Percentiles rank a stretch among this genome's conserved stretches.
These are phyloP conservation scores for Kwoniella newhampshirensis DNA, from an alignment of 768 basidiomycete genomes.

Conservation along the genomic window DNA sequence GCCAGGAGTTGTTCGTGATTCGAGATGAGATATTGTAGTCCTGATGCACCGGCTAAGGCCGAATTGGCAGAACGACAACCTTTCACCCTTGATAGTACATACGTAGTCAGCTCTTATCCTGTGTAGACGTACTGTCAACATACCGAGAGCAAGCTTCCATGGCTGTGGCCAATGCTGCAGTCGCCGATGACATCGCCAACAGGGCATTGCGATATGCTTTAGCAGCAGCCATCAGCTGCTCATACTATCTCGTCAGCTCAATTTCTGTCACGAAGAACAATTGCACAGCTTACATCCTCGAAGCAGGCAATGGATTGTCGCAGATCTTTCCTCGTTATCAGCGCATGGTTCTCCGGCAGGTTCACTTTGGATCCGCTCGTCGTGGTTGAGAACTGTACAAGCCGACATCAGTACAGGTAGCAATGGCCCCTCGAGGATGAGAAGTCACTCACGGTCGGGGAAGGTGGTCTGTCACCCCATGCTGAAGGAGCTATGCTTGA, in stretches of 20 bases:
- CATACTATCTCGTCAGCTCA: slow-evolving; percentile 8
- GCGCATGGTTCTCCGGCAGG: slow-evolving; percentile 36
- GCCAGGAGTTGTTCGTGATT: slow-evolving; percentile 91
- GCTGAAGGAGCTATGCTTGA: slow-evolving; percentile 26
- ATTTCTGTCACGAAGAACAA: neutral
- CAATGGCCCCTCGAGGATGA: no score
- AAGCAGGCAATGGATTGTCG: slow-evolving; percentile 47
- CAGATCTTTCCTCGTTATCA: slow-evolving; percentile 50
- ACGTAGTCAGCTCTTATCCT: slow-evolving; percentile 70
- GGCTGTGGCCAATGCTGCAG: slow-evolving; percentile 80
- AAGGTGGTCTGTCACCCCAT: slow-evolving; percentile 40
- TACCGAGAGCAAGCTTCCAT: slow-evolving; percentile 81
- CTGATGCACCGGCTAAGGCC: slow-evolving; percentile 78
- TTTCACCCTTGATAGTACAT: slow-evolving; percentile 51
- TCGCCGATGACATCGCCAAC: slow-evolving; percentile 75
- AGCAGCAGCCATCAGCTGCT: slow-evolving; percentile 70
- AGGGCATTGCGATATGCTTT: slow-evolving; percentile 79
- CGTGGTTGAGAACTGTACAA: slow-evolving; percentile 46
- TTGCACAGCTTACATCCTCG: slow-evolving; percentile 40
- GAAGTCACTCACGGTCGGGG: slow-evolving; percentile 41
- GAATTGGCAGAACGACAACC: slow-evolving; percentile 57
- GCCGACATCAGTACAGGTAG: neutral
- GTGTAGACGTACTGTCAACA: slow-evolving; percentile 44
- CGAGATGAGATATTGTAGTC: slow-evolving; percentile 84
- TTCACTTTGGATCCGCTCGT: slow-evolving; percentile 48